Conservation (phyloP, 1,284 basidiomycete genomes). For the Tylopilus sp. region DNA sequence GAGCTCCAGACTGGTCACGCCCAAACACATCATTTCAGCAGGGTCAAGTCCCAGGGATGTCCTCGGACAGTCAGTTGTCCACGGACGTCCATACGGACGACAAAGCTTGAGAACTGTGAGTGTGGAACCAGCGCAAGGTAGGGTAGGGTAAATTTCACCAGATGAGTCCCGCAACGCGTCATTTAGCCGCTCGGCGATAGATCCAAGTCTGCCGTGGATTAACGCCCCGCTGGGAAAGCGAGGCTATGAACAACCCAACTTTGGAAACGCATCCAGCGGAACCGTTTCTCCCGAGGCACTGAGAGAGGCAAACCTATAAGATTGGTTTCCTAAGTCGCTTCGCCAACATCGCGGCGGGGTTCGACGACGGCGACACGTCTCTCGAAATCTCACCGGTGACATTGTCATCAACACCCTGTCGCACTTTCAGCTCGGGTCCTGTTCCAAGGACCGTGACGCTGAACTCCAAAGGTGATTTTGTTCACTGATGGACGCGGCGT, state of each 20-base stretch:
- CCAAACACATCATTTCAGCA: conserved; percentile 5
- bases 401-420: too few species aligned
- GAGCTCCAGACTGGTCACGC: neutral
- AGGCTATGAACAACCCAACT: conserved; percentile 10
- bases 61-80: conserved; percentile 8
- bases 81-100: conserved; percentile 5
- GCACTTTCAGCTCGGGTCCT: too few species aligned
- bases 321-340: too few species aligned
- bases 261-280: neutral
- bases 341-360: neutral
- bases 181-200: conserved; percentile 2
- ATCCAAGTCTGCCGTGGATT: neutral
- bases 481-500: too few species aligned
- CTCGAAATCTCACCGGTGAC: too few species aligned
- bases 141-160: conserved; percentile 14
- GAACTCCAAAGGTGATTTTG: too few species aligned
- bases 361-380: too few species aligned
- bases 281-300: neutral
- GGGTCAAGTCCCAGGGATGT: conserved; percentile 3
- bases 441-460: too few species aligned
- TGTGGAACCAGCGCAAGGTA: conserved; percentile 5
- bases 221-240: conserved; percentile 20
- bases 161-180: conserved; percentile 20
- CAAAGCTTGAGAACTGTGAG: neutral
- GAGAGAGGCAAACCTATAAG: neutral